Percentiles rank a stretch among this genome's conserved stretches.
These are phyloP conservation scores for Tylopilus plumbeoviolaceoides DNA, from an alignment of 768 basidiomycete genomes.

Conservation along the genomic window DNA sequence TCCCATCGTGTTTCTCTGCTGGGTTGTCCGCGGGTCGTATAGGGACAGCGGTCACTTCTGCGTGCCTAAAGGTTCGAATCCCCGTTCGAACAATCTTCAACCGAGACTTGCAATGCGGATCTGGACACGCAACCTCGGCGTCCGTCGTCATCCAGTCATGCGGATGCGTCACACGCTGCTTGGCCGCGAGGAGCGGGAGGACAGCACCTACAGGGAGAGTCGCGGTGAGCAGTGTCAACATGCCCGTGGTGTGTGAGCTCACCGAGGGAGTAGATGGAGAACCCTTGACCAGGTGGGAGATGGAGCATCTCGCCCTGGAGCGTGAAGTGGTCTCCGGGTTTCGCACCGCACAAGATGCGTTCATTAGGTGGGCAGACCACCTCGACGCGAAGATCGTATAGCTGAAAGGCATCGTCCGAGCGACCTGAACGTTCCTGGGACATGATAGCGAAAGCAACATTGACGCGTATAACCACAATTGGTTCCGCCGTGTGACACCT, in stretches of 20 bases:
- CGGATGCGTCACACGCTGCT: slow-evolving; percentile 50
- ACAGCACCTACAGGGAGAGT: slow-evolving; percentile 43
- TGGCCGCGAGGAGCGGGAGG: slow-evolving; percentile 64
- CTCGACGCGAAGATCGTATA: slow-evolving; percentile 65
- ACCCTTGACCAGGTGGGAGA: slow-evolving; percentile 58
- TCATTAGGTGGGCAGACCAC: slow-evolving; percentile 54
- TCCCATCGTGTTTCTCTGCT: background rate
- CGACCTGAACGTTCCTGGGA: background rate
- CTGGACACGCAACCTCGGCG: slow-evolving; percentile 61
- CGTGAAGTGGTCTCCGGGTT: slow-evolving; percentile 57
- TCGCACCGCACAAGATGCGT: slow-evolving; percentile 61
- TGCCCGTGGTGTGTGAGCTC: background rate
- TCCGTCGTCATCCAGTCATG: slow-evolving; percentile 72
- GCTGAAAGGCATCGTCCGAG: slow-evolving; percentile 45
- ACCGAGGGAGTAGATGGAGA: slow-evolving; percentile 69
- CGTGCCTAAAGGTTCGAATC: slow-evolving; percentile 50
- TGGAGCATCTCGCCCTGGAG: slow-evolving; percentile 62
- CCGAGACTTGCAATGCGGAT: slow-evolving; percentile 58
- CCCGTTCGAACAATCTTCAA: slow-evolving; percentile 50
- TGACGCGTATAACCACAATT: too few species aligned
- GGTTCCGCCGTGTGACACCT: too few species aligned
- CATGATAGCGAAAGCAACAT: background rate
- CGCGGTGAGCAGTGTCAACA: background rate
- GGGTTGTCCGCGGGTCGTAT: background rate
- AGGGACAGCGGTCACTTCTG: slow-evolving; percentile 51